Conservation (phyloP, 2,329 filamentous ascomycete species). For the Colletotrichum paranaense region DNA sequence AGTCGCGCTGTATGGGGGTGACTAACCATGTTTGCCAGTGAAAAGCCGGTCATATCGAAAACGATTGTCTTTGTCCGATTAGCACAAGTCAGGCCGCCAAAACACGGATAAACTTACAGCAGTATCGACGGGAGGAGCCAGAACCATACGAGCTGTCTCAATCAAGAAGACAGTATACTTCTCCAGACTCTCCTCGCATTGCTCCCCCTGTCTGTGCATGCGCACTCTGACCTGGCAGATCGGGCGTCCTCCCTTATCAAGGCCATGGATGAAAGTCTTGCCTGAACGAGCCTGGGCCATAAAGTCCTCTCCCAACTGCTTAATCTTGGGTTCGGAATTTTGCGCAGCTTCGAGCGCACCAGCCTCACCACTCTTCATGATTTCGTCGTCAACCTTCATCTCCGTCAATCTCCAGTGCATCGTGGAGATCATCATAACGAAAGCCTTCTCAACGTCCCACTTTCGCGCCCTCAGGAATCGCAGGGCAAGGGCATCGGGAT, state of each 20-base stretch:
- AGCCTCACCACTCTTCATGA: constrained; percentile 82
- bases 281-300: constrained; percentile 86
- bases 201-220: constrained; percentile 84
- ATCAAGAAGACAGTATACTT: constrained; percentile 94
- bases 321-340: constrained; percentile 65
- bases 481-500: constrained; percentile 86
- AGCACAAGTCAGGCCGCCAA: background rate
- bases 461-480: constrained; percentile 90
- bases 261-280: constrained; percentile 91
- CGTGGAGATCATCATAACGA: constrained; percentile 94
- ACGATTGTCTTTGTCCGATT: constrained; percentile 75
- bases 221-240: constrained; percentile 88
- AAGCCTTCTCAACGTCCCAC: constrained; percentile 93
- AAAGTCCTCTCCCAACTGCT: constrained; percentile 81
- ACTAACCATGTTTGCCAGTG: constrained; percentile 90
- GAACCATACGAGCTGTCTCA: constrained; percentile 88
- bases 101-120: constrained; percentile 72
- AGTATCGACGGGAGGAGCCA: constrained; percentile 86
- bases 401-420: constrained; percentile 90
- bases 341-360: constrained; percentile 71
- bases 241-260: constrained; percentile 85
- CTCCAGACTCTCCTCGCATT: constrained; percentile 85
- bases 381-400: constrained; percentile 89
- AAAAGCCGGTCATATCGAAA: constrained; percentile 96
- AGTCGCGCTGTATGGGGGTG: background rate